Base-by-base conservation (phyloP, 352 stramenopile species). In the Vaucheria bursata region DNA sequence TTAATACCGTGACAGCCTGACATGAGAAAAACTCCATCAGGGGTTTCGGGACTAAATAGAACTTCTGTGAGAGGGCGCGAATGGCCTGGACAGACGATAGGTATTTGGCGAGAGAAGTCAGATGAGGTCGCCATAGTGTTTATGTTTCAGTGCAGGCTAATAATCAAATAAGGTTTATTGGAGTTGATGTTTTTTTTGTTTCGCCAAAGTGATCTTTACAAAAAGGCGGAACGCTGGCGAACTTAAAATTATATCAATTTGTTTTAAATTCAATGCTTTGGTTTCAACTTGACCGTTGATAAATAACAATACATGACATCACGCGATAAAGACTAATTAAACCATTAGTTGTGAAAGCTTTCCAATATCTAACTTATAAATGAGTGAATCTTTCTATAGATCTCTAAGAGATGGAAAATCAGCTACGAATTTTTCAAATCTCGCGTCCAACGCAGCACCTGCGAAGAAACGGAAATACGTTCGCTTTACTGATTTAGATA, bases 1-100 rank as follows among this genome's bases (percentile, higher is more conserved):
- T 12, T 50, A 5, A 81, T 65, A 84, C 78, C 80, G 71, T 85
- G 80, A 38, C 80, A 85, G 8, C 76, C 80, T 18, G 71, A 81
- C 66, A 84, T 84, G 1, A 85, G 77, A 70, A 85, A 85, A 8
- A 73, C 72, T 12, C 80, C 80, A 66, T 85, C 80, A 29, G 80
- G 69, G 4, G 80, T 85, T 50, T 84, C 80, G 1, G 79, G 79
- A 52, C 79, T 83, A 73, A 82, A 85, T 12, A 70, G 49, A 1
- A 85, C 69, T 40, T 82, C 79, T 45, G 79, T 71, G 32, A 85
- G 64, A 7, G 79, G 79, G 25, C 79, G 73, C 35, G 75, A 84
- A 66, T 85, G 79, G 52, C 79, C 79, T 7, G 79, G 79, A 37
- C 79, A 85, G 34, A 85, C 79, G 39, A 83, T 83, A 29, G 78